Conservation (phyloP, 2,329 filamentous ascomycete species). For the Hymenotorrendiella dingleyae region DNA sequence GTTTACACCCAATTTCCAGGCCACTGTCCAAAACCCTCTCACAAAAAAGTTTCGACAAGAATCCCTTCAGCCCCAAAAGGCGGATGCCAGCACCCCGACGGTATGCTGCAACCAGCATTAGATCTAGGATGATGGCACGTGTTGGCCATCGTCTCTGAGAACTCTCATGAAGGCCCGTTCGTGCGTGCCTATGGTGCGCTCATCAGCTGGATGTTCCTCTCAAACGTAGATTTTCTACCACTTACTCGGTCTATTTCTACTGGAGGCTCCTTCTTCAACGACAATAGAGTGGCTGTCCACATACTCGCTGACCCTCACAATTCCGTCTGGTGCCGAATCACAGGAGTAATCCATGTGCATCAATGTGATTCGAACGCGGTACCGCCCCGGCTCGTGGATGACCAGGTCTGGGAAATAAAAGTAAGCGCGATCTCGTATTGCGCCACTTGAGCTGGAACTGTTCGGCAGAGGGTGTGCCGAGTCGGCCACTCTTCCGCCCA, state of each 20-base stretch:
- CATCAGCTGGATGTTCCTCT: too few species aligned
- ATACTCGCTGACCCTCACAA: conserved; percentile 20
- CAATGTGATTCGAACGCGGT: conserved; percentile 25
- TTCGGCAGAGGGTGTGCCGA: conserved; percentile 27
- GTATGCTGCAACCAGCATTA: too few species aligned
- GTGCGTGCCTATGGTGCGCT: conserved; percentile 19
- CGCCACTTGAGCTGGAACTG: conserved; percentile 5
- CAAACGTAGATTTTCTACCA: background rate
- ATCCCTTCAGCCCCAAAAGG: too few species aligned
- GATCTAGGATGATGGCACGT: conserved; percentile 13
- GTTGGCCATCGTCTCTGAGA: conserved; percentile 25
- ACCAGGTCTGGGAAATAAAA: conserved; percentile 28
- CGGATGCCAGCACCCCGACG: too few species aligned
- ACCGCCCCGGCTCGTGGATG: conserved; percentile 25
- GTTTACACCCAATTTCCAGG: too few species aligned
- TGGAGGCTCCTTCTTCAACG: conserved; percentile 19
- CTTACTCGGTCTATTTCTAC: conserved; percentile 24
- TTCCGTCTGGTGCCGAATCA: conserved; percentile 17
- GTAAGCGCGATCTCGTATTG: conserved; percentile 22
- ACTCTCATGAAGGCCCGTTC: conserved; percentile 25
- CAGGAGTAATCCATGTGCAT: conserved; percentile 28
- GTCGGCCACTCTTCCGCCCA: conserved; percentile 25
- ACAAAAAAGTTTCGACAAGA: too few species aligned
- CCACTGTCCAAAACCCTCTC: too few species aligned
- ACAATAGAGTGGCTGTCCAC: conserved; percentile 25